phyloP scores from a whole-genome alignment of 768 basidiomycete genomes.

The Tricholomella constricta region DNA sequence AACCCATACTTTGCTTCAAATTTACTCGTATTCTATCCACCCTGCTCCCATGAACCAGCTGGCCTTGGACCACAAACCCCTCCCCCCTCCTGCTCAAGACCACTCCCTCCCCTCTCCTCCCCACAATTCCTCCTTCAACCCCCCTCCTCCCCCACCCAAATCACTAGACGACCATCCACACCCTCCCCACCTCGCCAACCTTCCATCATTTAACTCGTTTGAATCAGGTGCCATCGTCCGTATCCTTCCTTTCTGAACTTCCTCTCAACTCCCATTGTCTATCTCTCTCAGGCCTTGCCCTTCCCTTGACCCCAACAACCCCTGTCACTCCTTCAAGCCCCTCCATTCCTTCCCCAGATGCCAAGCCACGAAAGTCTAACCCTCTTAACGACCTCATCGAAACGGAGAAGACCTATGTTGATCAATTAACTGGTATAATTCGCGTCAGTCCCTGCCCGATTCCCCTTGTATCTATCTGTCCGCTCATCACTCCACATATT shows the following conservation, averaged over 20 bases:
- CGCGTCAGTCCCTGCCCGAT: conserved; percentile 55
- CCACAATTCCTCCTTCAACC: too few species aligned
- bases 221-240: conserved; percentile 24
- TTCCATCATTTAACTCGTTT: conserved; percentile 14
- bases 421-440: conserved; percentile 86
- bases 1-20: neutral
- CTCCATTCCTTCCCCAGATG: conserved; percentile 35
- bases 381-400: conserved; percentile 92
- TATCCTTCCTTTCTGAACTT: conserved; percentile 3
- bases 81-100: conserved; percentile 9
- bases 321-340: conserved; percentile 37
- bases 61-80: conserved; percentile 14
- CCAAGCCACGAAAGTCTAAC: conserved; percentile 67
- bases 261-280: conserved; percentile 10
- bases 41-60: conserved; percentile 12
- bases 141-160: conserved; percentile 6
- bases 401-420: conserved; percentile 91
- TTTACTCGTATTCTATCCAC: neutral
- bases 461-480: conserved; percentile 2
- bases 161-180: neutral
- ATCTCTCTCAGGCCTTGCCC: conserved; percentile 24
- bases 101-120: conserved; percentile 3
- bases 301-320: conserved; percentile 33
- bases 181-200: conserved; percentile 4
- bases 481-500: conserved; percentile 13